Base-by-base conservation (phyloP, 495 filamentous ascomycete species). In the Aspergillus biplanus region DNA sequence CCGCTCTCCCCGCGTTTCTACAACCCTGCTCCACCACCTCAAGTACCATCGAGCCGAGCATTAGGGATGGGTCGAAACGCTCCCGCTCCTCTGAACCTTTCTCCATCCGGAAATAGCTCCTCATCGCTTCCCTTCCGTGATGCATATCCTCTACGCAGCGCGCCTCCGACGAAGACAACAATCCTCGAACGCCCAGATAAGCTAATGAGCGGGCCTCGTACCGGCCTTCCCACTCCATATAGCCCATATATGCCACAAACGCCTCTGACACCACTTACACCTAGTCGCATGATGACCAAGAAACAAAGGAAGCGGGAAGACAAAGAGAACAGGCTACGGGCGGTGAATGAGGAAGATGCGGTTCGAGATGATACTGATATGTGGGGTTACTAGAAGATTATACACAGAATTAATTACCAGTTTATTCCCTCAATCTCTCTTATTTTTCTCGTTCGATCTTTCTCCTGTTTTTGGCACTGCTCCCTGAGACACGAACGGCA, bases 191-290 rank as follows among this genome's bases (percentile, higher is more conserved):
- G 91, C 5, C 82, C 84, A 5, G 69, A 70, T 0, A 84, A 89
- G 39, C 71, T 80, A 27, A 80, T 79, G 4, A 78, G 77, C 11
- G 85, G 80, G n/a, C 91, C 91, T 0, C 83, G 85, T 67, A 92
- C 90, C 0, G 92, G 90, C 6, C 85, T 90, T 46, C 87, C 92
- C 37, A 88, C 86, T 7, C 93, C 93, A 6, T 97, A 97, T 73
- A 89, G 86, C 58, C 91, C 93, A 6, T 97, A 97, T 70, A 95
- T 96, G 83, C 93, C 93, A 0, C 94, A 90, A 70, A 92, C 90
- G 2, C 93, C 93, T 0, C 82, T 96, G 7, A 90, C 95, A 15
- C 93, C 93, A 0, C 86, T 97, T 60, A 96, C 93, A 33, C 93
- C 93, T 1, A 86, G 87, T 50, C 73, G 86, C 57, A 80, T 93